Percentiles rank a stretch among this genome's conserved stretches.
phyloP scores from a whole-genome alignment of 2,329 filamentous ascomycete species.

The Colletotrichum sublineola region DNA sequence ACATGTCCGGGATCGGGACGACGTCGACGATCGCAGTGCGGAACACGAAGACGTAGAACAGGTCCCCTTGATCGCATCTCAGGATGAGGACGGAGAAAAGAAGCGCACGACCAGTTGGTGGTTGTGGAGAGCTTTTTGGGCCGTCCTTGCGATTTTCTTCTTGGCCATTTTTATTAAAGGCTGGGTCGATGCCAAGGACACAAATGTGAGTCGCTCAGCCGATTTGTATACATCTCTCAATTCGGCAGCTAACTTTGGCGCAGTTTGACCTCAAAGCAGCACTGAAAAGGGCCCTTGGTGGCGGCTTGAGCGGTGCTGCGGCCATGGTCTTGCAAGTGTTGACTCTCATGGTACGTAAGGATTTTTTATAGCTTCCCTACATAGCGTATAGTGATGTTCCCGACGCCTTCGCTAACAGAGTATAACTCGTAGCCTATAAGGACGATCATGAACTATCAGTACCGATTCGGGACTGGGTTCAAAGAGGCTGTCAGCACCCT shows the following conservation, averaged over 20 bases:
- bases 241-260: neutral
- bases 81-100: slow-evolving; percentile 17
- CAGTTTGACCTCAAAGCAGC: slow-evolving; percentile 61
- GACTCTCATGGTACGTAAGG: slow-evolving; percentile 57
- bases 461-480: slow-evolving; percentile 60
- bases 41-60: slow-evolving; percentile 35
- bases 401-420: neutral
- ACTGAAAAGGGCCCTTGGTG: slow-evolving; percentile 59
- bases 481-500: slow-evolving; percentile 55
- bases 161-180: slow-evolving; percentile 58
- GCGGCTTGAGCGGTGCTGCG: slow-evolving; percentile 61
- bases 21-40: slow-evolving; percentile 27
- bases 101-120: slow-evolving; percentile 47
- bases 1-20: slow-evolving; percentile 2
- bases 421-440: slow-evolving; percentile 55
- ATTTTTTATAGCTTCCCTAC: too few relatives aligned
- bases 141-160: slow-evolving; percentile 49
- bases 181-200: slow-evolving; percentile 59
- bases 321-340: slow-evolving; percentile 64
- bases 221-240: neutral
- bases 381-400: too few relatives aligned
- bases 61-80: slow-evolving; percentile 19
- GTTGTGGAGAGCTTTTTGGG: slow-evolving; percentile 54
- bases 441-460: slow-evolving; percentile 66
- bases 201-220: slow-evolving; percentile 50